Conservation (phyloP, 2,329 filamentous ascomycete species). For the Colletotrichum sansevieriae region DNA sequence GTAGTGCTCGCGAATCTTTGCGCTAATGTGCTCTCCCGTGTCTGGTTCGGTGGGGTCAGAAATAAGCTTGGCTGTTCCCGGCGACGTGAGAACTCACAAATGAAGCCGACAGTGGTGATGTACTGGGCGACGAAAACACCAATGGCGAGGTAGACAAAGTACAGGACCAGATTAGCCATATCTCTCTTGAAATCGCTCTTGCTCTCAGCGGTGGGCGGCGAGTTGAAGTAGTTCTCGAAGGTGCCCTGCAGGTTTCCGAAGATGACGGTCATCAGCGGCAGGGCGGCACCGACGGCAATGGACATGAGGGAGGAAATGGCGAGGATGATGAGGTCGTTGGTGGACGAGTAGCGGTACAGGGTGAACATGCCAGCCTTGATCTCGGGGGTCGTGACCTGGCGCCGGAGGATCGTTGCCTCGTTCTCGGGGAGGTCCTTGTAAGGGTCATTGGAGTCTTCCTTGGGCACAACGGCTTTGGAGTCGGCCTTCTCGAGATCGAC, state of each 20-base stretch:
- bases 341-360: constrained; percentile 78
- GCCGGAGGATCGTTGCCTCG: constrained; percentile 76
- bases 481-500: constrained; percentile 57
- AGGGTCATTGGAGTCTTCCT: constrained; percentile 63
- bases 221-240: constrained; percentile 74
- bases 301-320: constrained; percentile 71
- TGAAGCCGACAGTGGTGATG: constrained; percentile 87
- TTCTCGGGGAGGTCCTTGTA: constrained; percentile 73
- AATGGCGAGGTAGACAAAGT: constrained; percentile 88
- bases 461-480: constrained; percentile 54
- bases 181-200: constrained; percentile 70
- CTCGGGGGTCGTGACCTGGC: constrained; percentile 75
- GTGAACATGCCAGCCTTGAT: constrained; percentile 74
- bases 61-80: background rate
- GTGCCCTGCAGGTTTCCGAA: constrained; percentile 82
- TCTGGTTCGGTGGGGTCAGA: constrained; percentile 50
- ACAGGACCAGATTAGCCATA: constrained; percentile 76
- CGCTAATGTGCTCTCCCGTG: constrained; percentile 82
- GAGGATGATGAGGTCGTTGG: constrained; percentile 74
- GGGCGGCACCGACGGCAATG: constrained; percentile 78
- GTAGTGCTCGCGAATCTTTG: constrained; percentile 86
- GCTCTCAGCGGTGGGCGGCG: constrained; percentile 51
- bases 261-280: constrained; percentile 85
- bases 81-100: constrained; percentile 62
- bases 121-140: constrained; percentile 85